Evolutionary conservation across 208 protist genomes (phyloP).

Genomic region (Acanthamoeba healyi): DNA sequence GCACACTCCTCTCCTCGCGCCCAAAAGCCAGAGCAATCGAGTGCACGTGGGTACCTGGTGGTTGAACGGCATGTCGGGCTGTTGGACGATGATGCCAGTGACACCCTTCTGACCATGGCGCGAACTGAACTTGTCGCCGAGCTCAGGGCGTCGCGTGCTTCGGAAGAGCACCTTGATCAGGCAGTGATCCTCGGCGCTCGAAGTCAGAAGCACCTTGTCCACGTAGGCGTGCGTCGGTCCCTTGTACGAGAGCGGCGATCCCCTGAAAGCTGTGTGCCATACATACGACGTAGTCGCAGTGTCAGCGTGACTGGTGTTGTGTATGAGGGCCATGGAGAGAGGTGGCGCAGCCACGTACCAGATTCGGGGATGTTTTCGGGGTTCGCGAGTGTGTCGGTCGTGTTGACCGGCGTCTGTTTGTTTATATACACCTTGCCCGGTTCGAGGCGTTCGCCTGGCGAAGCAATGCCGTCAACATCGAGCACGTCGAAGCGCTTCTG

Average conservation of each 20-base stretch:
- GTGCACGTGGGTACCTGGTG: slow-evolving; percentile 80
- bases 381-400: slow-evolving; percentile 79
- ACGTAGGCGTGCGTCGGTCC: slow-evolving; percentile 94
- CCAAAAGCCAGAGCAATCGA: no score
- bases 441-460: slow-evolving; percentile 92
- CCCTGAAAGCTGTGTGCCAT: slow-evolving; percentile 66
- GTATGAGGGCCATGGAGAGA: no score
- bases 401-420: slow-evolving; percentile 93
- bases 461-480: slow-evolving; percentile 96
- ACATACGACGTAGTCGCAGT: no score
- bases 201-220: slow-evolving; percentile 95
- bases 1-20: neutral
- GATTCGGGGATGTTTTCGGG: slow-evolving; percentile 70
- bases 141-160: slow-evolving; percentile 94
- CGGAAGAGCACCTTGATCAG: slow-evolving; percentile 97
- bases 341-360: neutral
- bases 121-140: slow-evolving; percentile 99
- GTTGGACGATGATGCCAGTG: slow-evolving; percentile 97
- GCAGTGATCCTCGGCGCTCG: slow-evolving; percentile 92
- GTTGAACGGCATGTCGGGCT: slow-evolving; percentile 99
- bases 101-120: slow-evolving; percentile 99
- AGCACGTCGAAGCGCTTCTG: slow-evolving; percentile 83
- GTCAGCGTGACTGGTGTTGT: neutral
- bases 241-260: slow-evolving; percentile 94
- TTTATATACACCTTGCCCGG: slow-evolving; percentile 96